Percentiles rank a stretch among this genome's conserved stretches.
These are phyloP conservation scores for Geotrichum ghanense DNA, from an alignment of 805 yeast species.

Conservation along the genomic window DNA sequence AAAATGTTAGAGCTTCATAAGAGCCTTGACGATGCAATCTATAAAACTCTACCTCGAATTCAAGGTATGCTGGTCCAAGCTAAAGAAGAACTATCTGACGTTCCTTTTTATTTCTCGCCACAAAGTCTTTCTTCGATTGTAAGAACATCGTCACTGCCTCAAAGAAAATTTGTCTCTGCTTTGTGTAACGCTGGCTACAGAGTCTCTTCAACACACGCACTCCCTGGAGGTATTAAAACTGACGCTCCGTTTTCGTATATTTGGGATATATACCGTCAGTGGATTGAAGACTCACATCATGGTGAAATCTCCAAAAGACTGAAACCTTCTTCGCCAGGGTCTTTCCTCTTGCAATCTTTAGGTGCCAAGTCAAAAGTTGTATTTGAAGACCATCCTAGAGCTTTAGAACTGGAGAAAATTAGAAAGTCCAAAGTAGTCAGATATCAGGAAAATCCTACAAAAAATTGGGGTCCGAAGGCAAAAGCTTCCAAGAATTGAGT, in stretches of 20 bases:
- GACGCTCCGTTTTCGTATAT: slow-evolving; percentile 76
- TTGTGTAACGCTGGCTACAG: slow-evolving; percentile 73
- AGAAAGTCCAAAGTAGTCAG: slow-evolving; percentile 74
- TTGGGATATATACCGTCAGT: slow-evolving; percentile 40
- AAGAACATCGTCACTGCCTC: slow-evolving; percentile 75
- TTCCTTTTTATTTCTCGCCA: slow-evolving; percentile 78
- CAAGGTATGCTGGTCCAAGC: slow-evolving; percentile 91
- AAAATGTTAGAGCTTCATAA: slow-evolving; percentile 57
- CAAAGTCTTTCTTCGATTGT: slow-evolving; percentile 63
- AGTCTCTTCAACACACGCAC: slow-evolving; percentile 83
- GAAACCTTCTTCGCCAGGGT: slow-evolving; percentile 25
- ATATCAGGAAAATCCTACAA: slow-evolving; percentile 85
- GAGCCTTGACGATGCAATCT: slow-evolving; percentile 42
- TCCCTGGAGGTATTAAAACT: slow-evolving; percentile 77
- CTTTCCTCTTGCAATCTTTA: slow-evolving; percentile 17
- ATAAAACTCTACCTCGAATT: slow-evolving; percentile 74
- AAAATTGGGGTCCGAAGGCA: slow-evolving; percentile 96
- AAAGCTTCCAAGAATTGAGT: slow-evolving; percentile 25
- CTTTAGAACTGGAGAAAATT: slow-evolving; percentile 45
- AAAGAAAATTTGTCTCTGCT: slow-evolving; percentile 63
- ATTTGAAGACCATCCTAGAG: slow-evolving; percentile 48
- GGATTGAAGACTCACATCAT: slow-evolving; percentile 28
- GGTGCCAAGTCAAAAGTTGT: slow-evolving; percentile 27
- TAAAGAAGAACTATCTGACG: slow-evolving; percentile 44
- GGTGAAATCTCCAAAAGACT: slow-evolving; percentile 24